Conservation (phyloP, 768 basidiomycete genomes). For the Panus rudis region DNA sequence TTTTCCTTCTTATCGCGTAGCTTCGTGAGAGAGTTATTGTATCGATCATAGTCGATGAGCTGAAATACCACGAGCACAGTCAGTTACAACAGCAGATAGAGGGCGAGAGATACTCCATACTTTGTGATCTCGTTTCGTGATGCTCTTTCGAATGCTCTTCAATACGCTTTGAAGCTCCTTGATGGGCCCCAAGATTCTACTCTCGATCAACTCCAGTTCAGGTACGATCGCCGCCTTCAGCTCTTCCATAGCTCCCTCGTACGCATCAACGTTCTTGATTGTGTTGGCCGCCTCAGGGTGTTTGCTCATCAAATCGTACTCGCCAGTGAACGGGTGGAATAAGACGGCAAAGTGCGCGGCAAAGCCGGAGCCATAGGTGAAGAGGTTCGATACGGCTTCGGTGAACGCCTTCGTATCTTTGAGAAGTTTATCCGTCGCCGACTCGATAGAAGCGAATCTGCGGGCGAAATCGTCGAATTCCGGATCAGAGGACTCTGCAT, state of each 20-base stretch:
- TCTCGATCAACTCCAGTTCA: slow-evolving; percentile 92
- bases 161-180: slow-evolving; percentile 85
- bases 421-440: slow-evolving; percentile 78
- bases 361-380: slow-evolving; percentile 58
- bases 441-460: slow-evolving; percentile 71
- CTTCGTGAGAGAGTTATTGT: slow-evolving; percentile 93
- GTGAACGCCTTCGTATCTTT: slow-evolving; percentile 89
- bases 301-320: slow-evolving; percentile 74
- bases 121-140: slow-evolving; percentile 97
- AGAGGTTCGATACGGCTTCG: slow-evolving; percentile 71
- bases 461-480: slow-evolving; percentile 86
- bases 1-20: slow-evolving; percentile 98
- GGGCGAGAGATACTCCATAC: slow-evolving; percentile 19
- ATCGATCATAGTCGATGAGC: slow-evolving; percentile 92
- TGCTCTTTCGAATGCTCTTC: slow-evolving; percentile 88
- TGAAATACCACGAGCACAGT: slow-evolving; percentile 20
- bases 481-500: slow-evolving; percentile 68
- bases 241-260: slow-evolving; percentile 74
- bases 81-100: background rate
- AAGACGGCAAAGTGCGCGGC: slow-evolving; percentile 55
- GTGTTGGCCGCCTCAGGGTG: slow-evolving; percentile 75
- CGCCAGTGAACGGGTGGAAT: slow-evolving; percentile 62
- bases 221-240: slow-evolving; percentile 72
- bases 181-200: slow-evolving; percentile 73
- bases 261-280: slow-evolving; percentile 67